Percentiles rank a stretch among this genome's conserved stretches.
phyloP scores from a whole-genome alignment of 2,329 filamentous ascomycete genomes.

The Sodiomyces alkalinus region DNA sequence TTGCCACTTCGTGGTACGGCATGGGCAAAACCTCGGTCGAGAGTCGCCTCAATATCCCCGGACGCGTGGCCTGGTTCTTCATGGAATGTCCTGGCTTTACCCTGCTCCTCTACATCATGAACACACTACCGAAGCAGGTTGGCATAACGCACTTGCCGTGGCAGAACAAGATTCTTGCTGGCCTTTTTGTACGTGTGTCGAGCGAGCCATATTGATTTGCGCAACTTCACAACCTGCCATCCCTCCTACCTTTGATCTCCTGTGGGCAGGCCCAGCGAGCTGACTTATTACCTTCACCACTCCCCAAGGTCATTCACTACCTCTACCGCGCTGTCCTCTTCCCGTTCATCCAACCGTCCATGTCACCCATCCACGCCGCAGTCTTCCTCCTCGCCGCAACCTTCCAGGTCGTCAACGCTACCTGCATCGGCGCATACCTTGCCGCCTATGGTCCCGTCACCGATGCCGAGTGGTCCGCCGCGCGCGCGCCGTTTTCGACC shows the following conservation, averaged over 20 bases:
- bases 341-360: constrained; percentile 74
- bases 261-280: too few species aligned
- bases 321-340: constrained; percentile 73
- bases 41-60: constrained; percentile 71
- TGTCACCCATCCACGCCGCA: constrained; percentile 70
- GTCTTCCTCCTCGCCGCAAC: constrained; percentile 47
- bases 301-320: constrained; percentile 64
- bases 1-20: constrained; percentile 65
- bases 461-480: constrained; percentile 29
- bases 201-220: too few species aligned
- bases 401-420: constrained; percentile 74
- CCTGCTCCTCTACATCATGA: constrained; percentile 67
- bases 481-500: constrained; percentile 19
- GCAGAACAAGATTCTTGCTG: constrained; percentile 64
- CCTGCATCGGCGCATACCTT: constrained; percentile 66
- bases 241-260: too few species aligned
- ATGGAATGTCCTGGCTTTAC: constrained; percentile 77
- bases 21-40: constrained; percentile 80
- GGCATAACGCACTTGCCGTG: constrained; percentile 49
- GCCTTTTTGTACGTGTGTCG: constrained; percentile 43
- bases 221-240: too few species aligned
- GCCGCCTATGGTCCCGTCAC: constrained; percentile 63
- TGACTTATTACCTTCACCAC: too few species aligned
- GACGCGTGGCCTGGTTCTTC: constrained; percentile 70
- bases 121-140: constrained; percentile 43